Base-by-base conservation (phyloP, 257 asterid genomes). In the Marsdenia floribunda region DNA sequence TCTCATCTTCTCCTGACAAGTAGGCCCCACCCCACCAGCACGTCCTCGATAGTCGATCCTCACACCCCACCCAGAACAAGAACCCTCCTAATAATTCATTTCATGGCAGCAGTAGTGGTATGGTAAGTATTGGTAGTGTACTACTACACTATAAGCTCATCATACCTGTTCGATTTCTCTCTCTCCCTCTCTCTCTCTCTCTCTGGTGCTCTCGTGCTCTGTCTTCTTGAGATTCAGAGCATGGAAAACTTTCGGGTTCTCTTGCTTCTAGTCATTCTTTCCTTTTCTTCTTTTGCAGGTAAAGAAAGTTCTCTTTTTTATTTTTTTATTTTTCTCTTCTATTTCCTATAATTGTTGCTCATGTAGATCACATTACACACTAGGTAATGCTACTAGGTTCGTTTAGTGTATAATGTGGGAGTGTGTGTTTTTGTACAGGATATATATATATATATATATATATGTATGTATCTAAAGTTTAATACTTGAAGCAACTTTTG, bases 231-330 rank as follows among this genome's bases (percentile, higher is more conserved):
- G 58, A 42, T 73, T 6, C 76, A 52, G 66, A 71, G 37, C 77
- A 88, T 86, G 91, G 89, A 76, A 61, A 59, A 79, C 42, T 76
- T 81, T 82, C 70, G 0, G 38, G 52, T 60, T 60, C 16, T 70
- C 54, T 42, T n/a, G 18, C 70, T 74, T 24, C 33, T 78, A 2
- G 24, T 81, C 59, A 2, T 86, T 1, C 38, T 79, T 38, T 79
- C 84, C 29, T 18, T 79, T 61, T 42, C 78, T 84, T 68, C 87
- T 76, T 50, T 53, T 66, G 68, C 83, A 46, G 80, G 83, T 80
- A 71, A 65, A 49, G 10, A 38, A 19, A 7, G 3, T 55, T 3
- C 53, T 35, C 13, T 44, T 57, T 57, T n/a, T 55, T 64, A 0
- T 49, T 11, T 13, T 14, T 42, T 15, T 6, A 5, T 29, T 19